These are phyloP conservation scores for Hypoxylon crocopeplum DNA, from an alignment of 495 filamentous ascomycete genomes.

Conservation along the genomic window DNA sequence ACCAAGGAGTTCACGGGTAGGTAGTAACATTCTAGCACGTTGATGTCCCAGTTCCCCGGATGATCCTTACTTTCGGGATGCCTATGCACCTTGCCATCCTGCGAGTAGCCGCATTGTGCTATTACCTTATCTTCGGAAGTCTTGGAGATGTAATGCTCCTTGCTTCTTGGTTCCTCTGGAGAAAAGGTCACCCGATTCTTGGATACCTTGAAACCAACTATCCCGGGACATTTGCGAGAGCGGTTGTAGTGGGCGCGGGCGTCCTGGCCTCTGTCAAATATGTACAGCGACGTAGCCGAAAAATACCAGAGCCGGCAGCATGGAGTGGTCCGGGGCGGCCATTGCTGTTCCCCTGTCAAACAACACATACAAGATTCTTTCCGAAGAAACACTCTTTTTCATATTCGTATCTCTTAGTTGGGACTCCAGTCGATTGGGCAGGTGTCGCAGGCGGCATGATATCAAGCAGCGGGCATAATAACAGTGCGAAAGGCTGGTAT, in stretches of 20 bases:
- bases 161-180: constrained; percentile 12
- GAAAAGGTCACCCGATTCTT: background rate
- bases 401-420: constrained; percentile 71
- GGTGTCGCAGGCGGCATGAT: constrained; percentile 61
- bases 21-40: background rate
- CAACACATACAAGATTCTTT: constrained; percentile 66
- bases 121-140: constrained; percentile 20
- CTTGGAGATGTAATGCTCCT: constrained; percentile 16
- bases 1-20: too few relatives aligned
- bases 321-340: constrained; percentile 41
- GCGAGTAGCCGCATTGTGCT: constrained; percentile 15
- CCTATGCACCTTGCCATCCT: constrained; percentile 7
- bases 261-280: constrained; percentile 9
- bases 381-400: constrained; percentile 69
- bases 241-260: background rate
- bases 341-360: constrained; percentile 64
- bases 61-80: constrained; percentile 10
- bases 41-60: background rate
- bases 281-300: constrained; percentile 6
- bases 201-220: background rate
- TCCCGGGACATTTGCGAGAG: background rate
- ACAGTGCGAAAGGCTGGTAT: constrained; percentile 60
- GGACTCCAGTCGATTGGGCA: constrained; percentile 68
- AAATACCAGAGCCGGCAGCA: background rate
- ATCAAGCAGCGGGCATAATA: constrained; percentile 45